phyloP scores from a whole-genome alignment of 495 filamentous ascomycete genomes.

The Aspergillus cavernicola region DNA sequence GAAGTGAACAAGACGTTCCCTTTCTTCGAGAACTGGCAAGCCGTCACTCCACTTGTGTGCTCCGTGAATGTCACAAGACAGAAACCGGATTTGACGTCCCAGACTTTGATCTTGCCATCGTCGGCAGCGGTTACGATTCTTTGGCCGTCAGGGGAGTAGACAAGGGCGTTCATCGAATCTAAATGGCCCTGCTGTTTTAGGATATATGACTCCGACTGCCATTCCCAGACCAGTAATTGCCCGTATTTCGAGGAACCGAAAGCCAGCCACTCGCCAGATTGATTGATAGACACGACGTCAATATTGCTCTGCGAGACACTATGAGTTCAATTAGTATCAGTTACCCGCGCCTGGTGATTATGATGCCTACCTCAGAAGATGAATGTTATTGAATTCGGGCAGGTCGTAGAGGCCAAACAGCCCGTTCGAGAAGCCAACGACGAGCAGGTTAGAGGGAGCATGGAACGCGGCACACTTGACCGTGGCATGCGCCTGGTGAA shows the following conservation, averaged over 20 bases:
- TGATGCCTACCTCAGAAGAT: slow-evolving; percentile 60
- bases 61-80: slow-evolving; percentile 98
- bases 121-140: slow-evolving; percentile 89
- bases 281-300: slow-evolving; percentile 87
- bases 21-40: slow-evolving; percentile 88
- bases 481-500: slow-evolving; percentile 84
- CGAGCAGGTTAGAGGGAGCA: slow-evolving; percentile 76
- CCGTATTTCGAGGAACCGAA: slow-evolving; percentile 96
- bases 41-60: slow-evolving; percentile 92
- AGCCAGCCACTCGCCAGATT: slow-evolving; percentile 92
- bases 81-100: slow-evolving; percentile 94
- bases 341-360: neutral
- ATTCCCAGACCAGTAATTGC: slow-evolving; percentile 96
- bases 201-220: slow-evolving; percentile 99
- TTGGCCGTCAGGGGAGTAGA: slow-evolving; percentile 91
- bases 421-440: slow-evolving; percentile 92
- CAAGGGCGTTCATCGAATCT: slow-evolving; percentile 90
- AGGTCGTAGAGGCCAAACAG: slow-evolving; percentile 92
- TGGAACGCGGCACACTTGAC: slow-evolving; percentile 88
- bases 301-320: slow-evolving; percentile 97
- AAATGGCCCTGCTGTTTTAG: slow-evolving; percentile 97
- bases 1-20: slow-evolving; percentile 94
- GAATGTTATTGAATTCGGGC: slow-evolving; percentile 94
- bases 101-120: slow-evolving; percentile 97
- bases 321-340: neutral